Percentiles rank a stretch among this genome's conserved stretches.
Conservation (phyloP, 2,329 filamentous ascomycete genomes). For the Ophiocordyceps camponoti-leonardi region DNA sequence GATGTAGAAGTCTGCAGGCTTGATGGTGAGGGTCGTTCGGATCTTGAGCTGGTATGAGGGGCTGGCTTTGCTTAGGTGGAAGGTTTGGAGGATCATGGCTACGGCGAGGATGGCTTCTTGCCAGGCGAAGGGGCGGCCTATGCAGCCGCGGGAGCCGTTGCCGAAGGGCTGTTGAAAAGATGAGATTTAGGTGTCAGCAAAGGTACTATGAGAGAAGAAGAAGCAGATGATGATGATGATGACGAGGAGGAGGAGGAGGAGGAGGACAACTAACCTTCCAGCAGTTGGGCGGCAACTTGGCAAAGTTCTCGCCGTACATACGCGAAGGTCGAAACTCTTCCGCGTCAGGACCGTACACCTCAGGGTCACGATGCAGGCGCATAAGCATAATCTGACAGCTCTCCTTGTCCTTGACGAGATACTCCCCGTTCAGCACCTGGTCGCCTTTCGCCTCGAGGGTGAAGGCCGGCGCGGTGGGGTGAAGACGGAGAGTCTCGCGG, state of each 20-base stretch:
- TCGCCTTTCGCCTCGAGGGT: slow-evolving; percentile 24
- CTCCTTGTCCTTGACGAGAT: not conserved
- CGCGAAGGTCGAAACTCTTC: slow-evolving; percentile 51
- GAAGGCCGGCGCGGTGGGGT: slow-evolving; percentile 42
- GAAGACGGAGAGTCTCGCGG: slow-evolving; percentile 45
- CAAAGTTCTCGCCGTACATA: slow-evolving; percentile 53
- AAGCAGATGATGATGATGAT: too few relatives aligned
- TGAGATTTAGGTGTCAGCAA: too few relatives aligned
- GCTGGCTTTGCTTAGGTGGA: slow-evolving; percentile 47
- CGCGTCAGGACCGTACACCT: slow-evolving; percentile 48
- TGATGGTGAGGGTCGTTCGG: slow-evolving; percentile 41
- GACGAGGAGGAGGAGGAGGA: too few relatives aligned
- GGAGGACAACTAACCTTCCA: slow-evolving; percentile 24
- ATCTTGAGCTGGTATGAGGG: slow-evolving; percentile 39
- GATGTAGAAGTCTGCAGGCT: slow-evolving; percentile 47
- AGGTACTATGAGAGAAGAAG: too few relatives aligned
- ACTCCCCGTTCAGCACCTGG: not conserved
- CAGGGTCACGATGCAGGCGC: slow-evolving; percentile 42
- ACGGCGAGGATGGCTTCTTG: slow-evolving; percentile 50
- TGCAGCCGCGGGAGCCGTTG: slow-evolving; percentile 52
- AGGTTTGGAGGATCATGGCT: slow-evolving; percentile 52
- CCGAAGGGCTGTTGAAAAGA: too few relatives aligned
- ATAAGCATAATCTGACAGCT: slow-evolving; percentile 4
- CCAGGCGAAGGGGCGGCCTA: slow-evolving; percentile 58
- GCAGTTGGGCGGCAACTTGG: slow-evolving; percentile 41